Evolutionary conservation across 768 basidiomycete genomes (phyloP), one percentile per base, ranked within the genome.

Genomic region (Mycena latifolia): DNA sequence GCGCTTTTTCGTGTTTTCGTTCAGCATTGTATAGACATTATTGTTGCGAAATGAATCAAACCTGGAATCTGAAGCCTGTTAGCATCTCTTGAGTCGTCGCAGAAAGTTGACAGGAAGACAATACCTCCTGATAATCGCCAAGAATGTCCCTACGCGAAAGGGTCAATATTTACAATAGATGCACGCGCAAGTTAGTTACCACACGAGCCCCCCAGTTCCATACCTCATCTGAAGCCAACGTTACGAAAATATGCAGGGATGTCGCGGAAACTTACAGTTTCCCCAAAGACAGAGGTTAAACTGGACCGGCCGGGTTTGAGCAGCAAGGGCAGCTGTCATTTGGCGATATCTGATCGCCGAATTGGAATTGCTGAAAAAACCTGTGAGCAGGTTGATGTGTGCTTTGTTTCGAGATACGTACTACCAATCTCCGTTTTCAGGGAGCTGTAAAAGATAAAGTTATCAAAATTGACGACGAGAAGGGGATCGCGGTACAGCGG

Each of bases 141-240:
- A 0, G 83, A 84, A 69, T 86, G 85, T 17, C 85, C 85, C 84
- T 63, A n/a, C n/a, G 17, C 37, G 15, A 22, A 24, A 12, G 33
- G 2, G 24, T 55, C n/a, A 48, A 27, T n/a, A 22, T 28, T 2
- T 3, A 22, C 41, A 3, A 37, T 12, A 43, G 20, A 37, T 22
- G 35, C 5, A 24, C 0, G 45, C 24, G 25, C 28, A 25, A 28
- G 6, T 54, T 60, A 74, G 76, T 33, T 72, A 85, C 84, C 69
- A 86, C 86, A 56, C 81, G 79, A 17, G 84, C 81, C n/a, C 87
- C 87, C 87, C 86, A 88, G 12, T 79, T 76, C 86, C 86, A 88
- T 14, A 87, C 86, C 58, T 86, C 75, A 3, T 82, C 84, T 63
- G n/a, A 24, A 7, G 31, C 17, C 27, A 22, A 33, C 14, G n/a